Percentiles rank a stretch among this genome's conserved stretches.
Evolutionary conservation across 2,329 filamentous ascomycete species (phyloP).

Genomic region (Dothistroma pini): DNA sequence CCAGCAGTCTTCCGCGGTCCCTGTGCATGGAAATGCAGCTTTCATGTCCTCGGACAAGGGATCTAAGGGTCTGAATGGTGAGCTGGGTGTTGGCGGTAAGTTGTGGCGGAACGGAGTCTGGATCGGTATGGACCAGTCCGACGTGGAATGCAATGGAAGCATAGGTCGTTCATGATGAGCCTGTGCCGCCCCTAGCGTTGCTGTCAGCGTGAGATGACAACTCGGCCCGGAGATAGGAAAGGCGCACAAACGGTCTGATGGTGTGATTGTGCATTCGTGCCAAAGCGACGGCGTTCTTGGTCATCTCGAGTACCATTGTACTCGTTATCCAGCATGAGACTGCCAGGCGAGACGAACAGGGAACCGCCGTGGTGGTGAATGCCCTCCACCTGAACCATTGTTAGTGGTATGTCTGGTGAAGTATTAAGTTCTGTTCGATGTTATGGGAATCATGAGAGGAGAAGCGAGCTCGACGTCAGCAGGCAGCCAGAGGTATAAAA

Average conservation of each 20-base stretch:
- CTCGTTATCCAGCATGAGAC: slow-evolving; percentile 19
- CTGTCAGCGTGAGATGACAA: background rate
- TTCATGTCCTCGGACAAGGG: slow-evolving; percentile 18
- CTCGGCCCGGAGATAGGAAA: background rate
- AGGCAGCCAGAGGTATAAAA: slow-evolving; percentile 1
- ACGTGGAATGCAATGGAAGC: slow-evolving; percentile 10
- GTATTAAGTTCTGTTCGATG: background rate
- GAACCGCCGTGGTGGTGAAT: slow-evolving; percentile 11
- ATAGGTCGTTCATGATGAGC: slow-evolving; percentile 9
- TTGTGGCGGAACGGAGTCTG: slow-evolving; percentile 13
- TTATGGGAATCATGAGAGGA: background rate
- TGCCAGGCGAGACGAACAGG: slow-evolving; percentile 21
- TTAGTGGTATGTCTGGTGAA: background rate
- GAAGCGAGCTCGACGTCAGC: background rate
- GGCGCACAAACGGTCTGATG: slow-evolving; percentile 12
- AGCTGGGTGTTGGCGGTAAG: slow-evolving; percentile 19
- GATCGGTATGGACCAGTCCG: slow-evolving; percentile 12
- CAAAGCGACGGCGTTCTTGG: background rate
- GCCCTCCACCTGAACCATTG: slow-evolving; percentile 8
- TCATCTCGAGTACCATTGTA: slow-evolving; percentile 10
- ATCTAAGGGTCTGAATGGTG: slow-evolving; percentile 16
- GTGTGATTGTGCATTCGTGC: slow-evolving; percentile 7
- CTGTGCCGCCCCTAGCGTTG: slow-evolving; percentile 7
- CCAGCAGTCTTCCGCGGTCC: slow-evolving; percentile 19
- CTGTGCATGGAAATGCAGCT: slow-evolving; percentile 19